Evolutionary conservation across 257 asterid species (phyloP).

Genomic region (Solanum dulcamara): DNA sequence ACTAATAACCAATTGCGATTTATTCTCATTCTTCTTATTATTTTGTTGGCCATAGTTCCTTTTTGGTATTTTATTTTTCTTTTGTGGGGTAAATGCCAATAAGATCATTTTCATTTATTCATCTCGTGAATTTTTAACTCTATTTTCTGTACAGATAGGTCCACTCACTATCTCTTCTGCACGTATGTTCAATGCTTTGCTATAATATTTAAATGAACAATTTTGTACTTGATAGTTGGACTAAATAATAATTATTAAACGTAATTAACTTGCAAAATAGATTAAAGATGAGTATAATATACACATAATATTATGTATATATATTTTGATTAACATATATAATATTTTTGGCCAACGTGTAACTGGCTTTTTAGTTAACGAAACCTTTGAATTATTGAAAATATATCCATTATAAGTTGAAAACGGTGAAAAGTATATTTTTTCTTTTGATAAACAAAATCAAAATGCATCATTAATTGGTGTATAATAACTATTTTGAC

Average conservation of each 20-base stretch:
- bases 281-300: no score
- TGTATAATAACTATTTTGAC: not conserved
- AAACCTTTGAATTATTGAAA: not conserved
- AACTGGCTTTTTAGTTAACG: not conserved
- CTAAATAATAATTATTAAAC: not conserved
- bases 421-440: not conserved
- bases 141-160: not conserved
- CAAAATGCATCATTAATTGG: not conserved
- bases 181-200: not conserved
- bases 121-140: not conserved
- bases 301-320: no score
- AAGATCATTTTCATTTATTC: not conserved
- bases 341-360: not conserved
- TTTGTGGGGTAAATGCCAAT: not conserved
- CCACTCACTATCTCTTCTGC: not conserved
- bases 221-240: not conserved
- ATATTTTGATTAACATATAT: no score
- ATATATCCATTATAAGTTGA: not conserved
- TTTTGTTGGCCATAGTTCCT: not conserved
- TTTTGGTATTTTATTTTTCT: not conserved
- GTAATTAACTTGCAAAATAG: not conserved
- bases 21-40: not conserved
- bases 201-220: not conserved
- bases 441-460: not conserved
- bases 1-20: not conserved